Percentiles rank a stretch among this genome's conserved stretches.
Evolutionary conservation across 768 basidiomycete species (phyloP).

Genomic region (Gymnopilus dilepis): DNA sequence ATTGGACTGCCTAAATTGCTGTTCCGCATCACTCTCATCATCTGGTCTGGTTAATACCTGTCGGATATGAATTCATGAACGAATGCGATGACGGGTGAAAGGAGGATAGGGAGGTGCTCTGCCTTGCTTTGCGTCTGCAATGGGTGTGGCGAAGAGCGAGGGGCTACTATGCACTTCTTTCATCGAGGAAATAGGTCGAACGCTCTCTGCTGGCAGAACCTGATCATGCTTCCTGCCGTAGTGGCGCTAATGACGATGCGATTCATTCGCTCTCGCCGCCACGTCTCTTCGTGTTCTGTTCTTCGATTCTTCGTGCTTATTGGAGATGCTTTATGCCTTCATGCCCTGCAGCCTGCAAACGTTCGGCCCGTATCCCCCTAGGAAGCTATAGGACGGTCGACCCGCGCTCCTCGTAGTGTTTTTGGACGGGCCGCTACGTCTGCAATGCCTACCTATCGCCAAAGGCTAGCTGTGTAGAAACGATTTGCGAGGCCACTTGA

Average conservation of each 20-base stretch:
- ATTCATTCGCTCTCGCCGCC: not conserved
- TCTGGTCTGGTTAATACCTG: no score
- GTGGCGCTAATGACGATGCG: slow-evolving; percentile 1
- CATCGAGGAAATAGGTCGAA: not conserved
- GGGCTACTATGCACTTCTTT: not conserved
- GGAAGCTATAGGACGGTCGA: no score
- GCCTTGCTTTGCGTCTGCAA: no score
- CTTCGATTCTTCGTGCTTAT: slow-evolving; percentile 6
- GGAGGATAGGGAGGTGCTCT: no score
- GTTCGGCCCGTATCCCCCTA: not conserved
- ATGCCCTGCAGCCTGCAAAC: not conserved
- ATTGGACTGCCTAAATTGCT: not conserved
- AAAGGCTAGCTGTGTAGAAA: not conserved
- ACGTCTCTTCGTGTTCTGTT: slow-evolving; percentile 4
- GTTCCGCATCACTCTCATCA: not conserved
- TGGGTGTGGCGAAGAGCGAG: not conserved
- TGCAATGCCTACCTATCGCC: slow-evolving; percentile 5
- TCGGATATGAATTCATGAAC: no score
- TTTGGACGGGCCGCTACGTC: not conserved
- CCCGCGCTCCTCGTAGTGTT: not conserved
- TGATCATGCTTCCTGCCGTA: not conserved
- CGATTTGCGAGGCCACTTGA: not conserved
- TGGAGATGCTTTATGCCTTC: not conserved
- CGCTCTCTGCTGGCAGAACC: not conserved
- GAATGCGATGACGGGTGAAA: no score